A percentile compares a stretch with the other conserved stretches of the same genome.
phyloP scores from a whole-genome alignment of 192 early-diverging fungal genomes.

The Entomortierella lignicola region DNA sequence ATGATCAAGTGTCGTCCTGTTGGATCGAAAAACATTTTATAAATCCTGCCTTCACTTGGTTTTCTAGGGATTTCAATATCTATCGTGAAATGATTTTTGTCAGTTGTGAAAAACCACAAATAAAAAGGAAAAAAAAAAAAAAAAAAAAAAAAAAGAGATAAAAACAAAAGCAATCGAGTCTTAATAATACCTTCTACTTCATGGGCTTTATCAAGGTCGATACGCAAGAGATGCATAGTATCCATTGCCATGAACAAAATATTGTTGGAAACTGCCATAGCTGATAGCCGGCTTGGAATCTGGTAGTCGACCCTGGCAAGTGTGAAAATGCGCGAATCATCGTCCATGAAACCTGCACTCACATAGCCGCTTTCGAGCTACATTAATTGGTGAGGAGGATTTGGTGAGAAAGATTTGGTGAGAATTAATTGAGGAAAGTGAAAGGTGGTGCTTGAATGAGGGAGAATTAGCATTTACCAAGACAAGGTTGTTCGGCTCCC shows the following conservation, averaged over 20 bases:
- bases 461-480: slow-evolving; percentile 17
- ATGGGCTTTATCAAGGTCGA: slow-evolving; percentile 88
- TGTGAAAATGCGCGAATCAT: slow-evolving; percentile 75
- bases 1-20: slow-evolving; percentile 90
- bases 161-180: neutral
- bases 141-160: neutral
- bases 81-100: slow-evolving; percentile 32
- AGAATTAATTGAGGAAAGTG: too few relatives aligned
- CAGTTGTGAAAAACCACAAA: neutral
- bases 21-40: slow-evolving; percentile 87
- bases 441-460: too few relatives aligned
- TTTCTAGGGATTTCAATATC: slow-evolving; percentile 80
- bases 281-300: slow-evolving; percentile 79
- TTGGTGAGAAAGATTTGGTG: slow-evolving; percentile 4
- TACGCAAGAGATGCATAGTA: slow-evolving; percentile 80
- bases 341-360: slow-evolving; percentile 61
- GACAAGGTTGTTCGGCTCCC: slow-evolving; percentile 51
- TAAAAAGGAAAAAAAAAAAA: neutral
- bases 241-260: slow-evolving; percentile 85
- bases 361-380: slow-evolving; percentile 70
- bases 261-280: slow-evolving; percentile 86
- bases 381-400: slow-evolving; percentile 3
- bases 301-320: slow-evolving; percentile 92
- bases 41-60: slow-evolving; percentile 68
- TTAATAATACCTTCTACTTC: slow-evolving; percentile 76